phyloP scores from a whole-genome alignment of 768 basidiomycete genomes.

The Glaciozyma martinii region DNA sequence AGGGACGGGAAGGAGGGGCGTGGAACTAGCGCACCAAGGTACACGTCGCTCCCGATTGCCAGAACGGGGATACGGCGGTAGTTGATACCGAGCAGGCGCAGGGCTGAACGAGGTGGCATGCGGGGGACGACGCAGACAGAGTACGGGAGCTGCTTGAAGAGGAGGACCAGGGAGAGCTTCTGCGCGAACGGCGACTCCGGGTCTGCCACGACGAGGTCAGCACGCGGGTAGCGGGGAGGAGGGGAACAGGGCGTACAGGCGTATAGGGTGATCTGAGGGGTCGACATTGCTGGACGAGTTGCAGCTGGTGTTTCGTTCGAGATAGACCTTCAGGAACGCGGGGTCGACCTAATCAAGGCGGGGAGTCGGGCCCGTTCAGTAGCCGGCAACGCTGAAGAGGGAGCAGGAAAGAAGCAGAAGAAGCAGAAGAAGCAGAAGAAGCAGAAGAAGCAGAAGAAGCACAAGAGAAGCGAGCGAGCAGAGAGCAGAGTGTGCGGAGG shows the following conservation, averaged over 20 bases:
- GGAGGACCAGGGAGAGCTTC: constrained; percentile 50
- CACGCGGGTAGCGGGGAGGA: too few relatives aligned
- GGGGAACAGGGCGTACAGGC: background rate
- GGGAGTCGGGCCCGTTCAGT: too few relatives aligned
- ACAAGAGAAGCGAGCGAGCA: too few relatives aligned
- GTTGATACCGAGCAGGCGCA: constrained; percentile 48
- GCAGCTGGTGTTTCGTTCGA: too few relatives aligned
- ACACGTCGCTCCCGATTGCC: constrained; percentile 55
- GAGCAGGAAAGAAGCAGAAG: too few relatives aligned
- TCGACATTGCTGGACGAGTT: background rate
- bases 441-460: too few relatives aligned
- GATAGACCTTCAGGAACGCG: too few relatives aligned
- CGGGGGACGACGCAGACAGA: background rate
- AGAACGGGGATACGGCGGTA: constrained; percentile 56
- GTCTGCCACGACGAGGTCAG: constrained; percentile 36
- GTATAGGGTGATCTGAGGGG: background rate
- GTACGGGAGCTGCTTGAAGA: constrained; percentile 46
- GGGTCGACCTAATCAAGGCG: too few relatives aligned
- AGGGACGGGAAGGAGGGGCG: background rate
- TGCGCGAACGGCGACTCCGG: constrained; percentile 49
- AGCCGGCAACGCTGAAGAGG: too few relatives aligned
- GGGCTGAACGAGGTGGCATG: constrained; percentile 51
- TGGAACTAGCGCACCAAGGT: constrained; percentile 30
- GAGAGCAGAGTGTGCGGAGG: too few relatives aligned
- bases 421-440: too few relatives aligned